Percentiles rank a stretch among this genome's conserved stretches.
phyloP scores from a whole-genome alignment of 805 yeast species.

The Saccharomycopsis sp. region DNA sequence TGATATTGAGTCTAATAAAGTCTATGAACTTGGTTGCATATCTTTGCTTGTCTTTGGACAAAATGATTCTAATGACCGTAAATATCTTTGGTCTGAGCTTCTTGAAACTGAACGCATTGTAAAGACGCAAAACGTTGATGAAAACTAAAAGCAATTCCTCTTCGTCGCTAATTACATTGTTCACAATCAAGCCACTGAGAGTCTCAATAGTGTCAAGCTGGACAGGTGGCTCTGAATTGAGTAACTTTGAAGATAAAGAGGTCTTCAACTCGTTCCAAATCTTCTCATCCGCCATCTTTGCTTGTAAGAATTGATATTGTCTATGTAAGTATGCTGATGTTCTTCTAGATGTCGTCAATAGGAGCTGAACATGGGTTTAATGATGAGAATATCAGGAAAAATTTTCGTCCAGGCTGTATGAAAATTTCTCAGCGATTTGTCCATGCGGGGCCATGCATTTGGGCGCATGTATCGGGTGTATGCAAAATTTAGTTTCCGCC shows the following conservation, averaged over 20 bases:
- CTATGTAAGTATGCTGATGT: too few species aligned
- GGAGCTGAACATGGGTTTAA: too few species aligned
- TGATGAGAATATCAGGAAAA: not conserved
- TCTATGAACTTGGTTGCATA: not conserved
- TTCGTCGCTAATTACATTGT: not conserved
- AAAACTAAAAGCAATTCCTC: not conserved
- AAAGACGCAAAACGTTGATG: conserved; percentile 8
- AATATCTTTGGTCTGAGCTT: conserved; percentile 2
- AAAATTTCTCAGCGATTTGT: not conserved
- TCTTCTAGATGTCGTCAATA: too few species aligned
- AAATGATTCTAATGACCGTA: conserved; percentile 4
- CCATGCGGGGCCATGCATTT: not conserved
- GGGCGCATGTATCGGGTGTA: not conserved
- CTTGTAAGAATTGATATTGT: too few species aligned
- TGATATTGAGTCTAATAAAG: not conserved
- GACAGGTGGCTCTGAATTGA: conserved; percentile 10
- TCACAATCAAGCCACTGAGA: not conserved
- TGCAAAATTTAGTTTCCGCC: too few species aligned
- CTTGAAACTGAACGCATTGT: not conserved
- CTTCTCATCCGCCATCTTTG: conserved; percentile 9
- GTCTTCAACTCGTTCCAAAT: conserved; percentile 28
- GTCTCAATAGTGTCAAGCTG: not conserved
- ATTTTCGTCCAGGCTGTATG: not conserved
- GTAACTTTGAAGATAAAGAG: conserved; percentile 21
- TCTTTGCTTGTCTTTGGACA: not conserved